Evolutionary conservation across 192 early-diverging fungal genomes (phyloP), one percentile per base, ranked within the genome.

Genomic region (Linderina pennispora): DNA sequence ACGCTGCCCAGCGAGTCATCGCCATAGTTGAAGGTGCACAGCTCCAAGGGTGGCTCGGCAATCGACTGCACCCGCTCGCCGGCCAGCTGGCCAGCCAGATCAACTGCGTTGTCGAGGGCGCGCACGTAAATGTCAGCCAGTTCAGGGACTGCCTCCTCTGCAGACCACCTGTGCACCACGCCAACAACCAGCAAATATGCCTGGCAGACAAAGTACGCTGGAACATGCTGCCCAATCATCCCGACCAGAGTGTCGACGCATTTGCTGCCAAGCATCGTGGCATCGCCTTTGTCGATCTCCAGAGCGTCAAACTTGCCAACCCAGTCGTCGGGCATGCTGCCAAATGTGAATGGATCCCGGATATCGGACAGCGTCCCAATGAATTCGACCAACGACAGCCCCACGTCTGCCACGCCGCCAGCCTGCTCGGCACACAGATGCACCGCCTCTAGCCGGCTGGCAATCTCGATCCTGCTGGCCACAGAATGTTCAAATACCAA

Each of bases 281-380:
- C 45, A 3, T 22, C 4, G 14, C 17, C 32, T 16, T 34, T 9
- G 18, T 33, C 21, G 34, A 32, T 31, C 11, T 31, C 17, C 21
- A 24, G 11, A 32, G 20, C 4, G 6, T 17, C 39, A 5, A 21
- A 17, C 5, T 40, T 19, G 3, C 18, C 5, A 1, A 42, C 55
- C 55, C 62, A 58, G 1, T 18, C 17, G 5, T 28, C 23, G 5
- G 63, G 34, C 33, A 66, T n/a, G 16, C 26, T 22, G 10, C 42
- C 48, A 41, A 59, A 59, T 14, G 50, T 50, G 25, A 59, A 66
- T 11, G 63, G 63, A 36, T 66, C 63, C 10, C 51, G 52, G 19
- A 59, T 33, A 17, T 23, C 9, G 1, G 36, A 28, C 31, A 66
- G 28, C 0, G 37, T 33, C 1, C 3, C 23, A 6, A 49, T 15